Base-by-base conservation (phyloP, 495 filamentous ascomycete genomes). In the Penicillium chermesinum region DNA sequence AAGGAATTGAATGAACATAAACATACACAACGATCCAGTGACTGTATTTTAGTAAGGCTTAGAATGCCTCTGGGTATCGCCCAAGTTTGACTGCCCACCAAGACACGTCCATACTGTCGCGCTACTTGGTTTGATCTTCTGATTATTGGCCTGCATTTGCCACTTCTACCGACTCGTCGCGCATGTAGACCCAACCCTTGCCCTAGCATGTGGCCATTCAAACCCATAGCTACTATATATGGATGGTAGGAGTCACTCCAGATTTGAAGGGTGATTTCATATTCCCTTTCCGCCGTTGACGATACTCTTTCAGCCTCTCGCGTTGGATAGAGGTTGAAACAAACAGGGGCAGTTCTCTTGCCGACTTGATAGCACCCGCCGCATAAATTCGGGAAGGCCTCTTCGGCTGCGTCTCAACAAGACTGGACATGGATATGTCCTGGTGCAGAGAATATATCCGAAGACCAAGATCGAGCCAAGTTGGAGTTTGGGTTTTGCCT, bases 381-480 rank as follows among this genome's bases (percentile, higher is more conserved):
- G 67, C 72, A 48, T 74, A 82, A 4, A 81, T 73, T 53, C 1
- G 60, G 52, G 17, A 58, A 46, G 13, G 46, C 41, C 3, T 56
- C 46, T 41, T 70, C 65, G 0, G 50, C 37, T n/a, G 81, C 55
- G 49, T 80, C 77, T 16, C 80, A 53, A 0, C 75, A 79, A 1
- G 71, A 65, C n/a, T 65, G 52, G 21, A 78, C 74, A 5, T 62
- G 62, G 41, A 81, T 68, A 71, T 48, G 27, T 2, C 46, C 46
- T 1, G 46, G 41, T 30, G 19, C 14, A 16, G 46, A 33, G 47
- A 78, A 72, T 0, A 65, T 58, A 6, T 70, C 48, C 46, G 59
- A 42, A 0, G 41, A 38, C 0, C 54, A 17, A 1, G 39, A 15
- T 7, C 22, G 1, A 0, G 54, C 3, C 8, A 66, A 38, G 1